Evolutionary conservation across 257 asterid species (phyloP), one percentile per base, ranked within the genome.

Genomic region (Ligustrum vulgare): DNA sequence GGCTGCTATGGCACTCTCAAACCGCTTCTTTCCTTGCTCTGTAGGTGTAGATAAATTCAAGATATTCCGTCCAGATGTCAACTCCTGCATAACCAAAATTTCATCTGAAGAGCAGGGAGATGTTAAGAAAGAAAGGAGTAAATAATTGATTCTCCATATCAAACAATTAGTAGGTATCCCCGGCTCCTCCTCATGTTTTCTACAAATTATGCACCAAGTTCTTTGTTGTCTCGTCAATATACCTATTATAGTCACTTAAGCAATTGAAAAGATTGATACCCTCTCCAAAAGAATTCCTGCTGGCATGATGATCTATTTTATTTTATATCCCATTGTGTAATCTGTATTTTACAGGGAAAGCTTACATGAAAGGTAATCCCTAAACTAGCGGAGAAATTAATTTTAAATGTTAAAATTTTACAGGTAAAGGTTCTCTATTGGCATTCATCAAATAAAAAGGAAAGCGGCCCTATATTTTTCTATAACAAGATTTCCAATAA

Each of bases 61-160:
- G 34, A 65, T 25, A 79, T 80, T 74, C 62, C 49, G 54, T 75
- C 65, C 84, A 37, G 74, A 78, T 64, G 78, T 68, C 67, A 75
- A 77, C 70, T 83, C 93, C 98, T 92, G 92, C 91, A 85, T 69
- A 34, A 78, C 73, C 71, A 80, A 39, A 67, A 56, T 35, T 47
- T 41, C 69, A 69, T 78, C 77, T 80, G 45, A 82, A 79, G 75
- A 80, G 65, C 71, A 68, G 25, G 33, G 70, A 56, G 69, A 60
- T 20, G 65, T 65, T 66, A 56, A 74, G 77, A 66, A 56, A 72
- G 15, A 41, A 58, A 13, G 37, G 65, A 56, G 10, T 20, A 56
- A 56, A 60, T 60, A 15, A 60, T 60, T n/a, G 18, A 9, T 60
- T 11, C 63, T 25, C 67, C 10, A 28, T 0, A 37, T 34, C 56